These are phyloP conservation scores for Brassica balearica DNA, from an alignment of 441 rosid genomes.

Conservation along the genomic window DNA sequence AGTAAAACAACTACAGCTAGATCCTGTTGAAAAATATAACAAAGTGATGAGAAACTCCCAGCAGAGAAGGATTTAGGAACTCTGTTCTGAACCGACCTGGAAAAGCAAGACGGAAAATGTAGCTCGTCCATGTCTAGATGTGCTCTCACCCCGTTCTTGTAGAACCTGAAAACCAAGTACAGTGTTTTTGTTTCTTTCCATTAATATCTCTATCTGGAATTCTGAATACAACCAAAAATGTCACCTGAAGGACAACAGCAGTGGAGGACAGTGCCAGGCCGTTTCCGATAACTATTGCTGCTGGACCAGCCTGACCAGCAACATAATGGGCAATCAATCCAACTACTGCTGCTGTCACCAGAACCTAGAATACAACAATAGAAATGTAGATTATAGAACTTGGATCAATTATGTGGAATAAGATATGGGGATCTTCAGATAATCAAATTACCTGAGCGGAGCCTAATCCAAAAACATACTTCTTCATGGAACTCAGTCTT, in stretches of 20 bases:
- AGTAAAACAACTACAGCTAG: conserved; percentile 98
- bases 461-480: conserved; percentile 97
- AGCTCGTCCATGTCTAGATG: conserved; percentile 99
- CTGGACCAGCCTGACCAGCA: conserved; percentile 88
- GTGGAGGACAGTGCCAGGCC: conserved; percentile 98
- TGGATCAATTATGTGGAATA: background rate
- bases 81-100: conserved; percentile 63
- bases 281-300: conserved; percentile 95
- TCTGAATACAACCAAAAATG: conserved; percentile 19
- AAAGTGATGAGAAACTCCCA: conserved; percentile 23
- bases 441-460: conserved; percentile 83
- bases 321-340: conserved; percentile 83
- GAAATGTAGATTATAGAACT: conserved; percentile 30
- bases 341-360: conserved; percentile 87
- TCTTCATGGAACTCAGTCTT: conserved; percentile 99
- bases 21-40: conserved; percentile 62
- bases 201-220: conserved; percentile 11
- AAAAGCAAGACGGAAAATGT: conserved; percentile 96
- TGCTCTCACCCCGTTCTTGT: conserved; percentile 99
- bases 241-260: conserved; percentile 97
- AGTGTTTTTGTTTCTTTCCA: background rate
- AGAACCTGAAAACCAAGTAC: conserved; percentile 70
- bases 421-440: conserved; percentile 23
- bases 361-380: conserved; percentile 65
- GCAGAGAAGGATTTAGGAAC: conserved; percentile 31